Evolutionary conservation across 2,329 filamentous ascomycete genomes (phyloP), one percentile per base, ranked within the genome.

Genomic region (Monosporascus sp.): DNA sequence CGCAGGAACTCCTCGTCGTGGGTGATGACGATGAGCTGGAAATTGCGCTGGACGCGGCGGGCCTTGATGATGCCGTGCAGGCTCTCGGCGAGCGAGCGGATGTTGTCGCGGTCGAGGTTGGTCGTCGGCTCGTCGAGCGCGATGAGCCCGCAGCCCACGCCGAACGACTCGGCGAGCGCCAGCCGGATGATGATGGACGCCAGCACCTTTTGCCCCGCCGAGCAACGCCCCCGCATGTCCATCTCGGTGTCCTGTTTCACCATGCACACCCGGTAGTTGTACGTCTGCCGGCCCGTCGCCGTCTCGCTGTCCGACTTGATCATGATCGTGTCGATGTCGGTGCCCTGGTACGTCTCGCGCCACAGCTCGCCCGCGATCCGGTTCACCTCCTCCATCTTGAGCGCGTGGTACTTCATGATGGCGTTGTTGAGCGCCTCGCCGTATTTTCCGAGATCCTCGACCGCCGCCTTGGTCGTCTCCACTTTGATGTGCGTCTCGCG

Each of bases 371-470:
- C 90, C 49, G 95, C 87, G 69, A 97, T 97, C 52, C 85, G 82
- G 71, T 99, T 99, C 69, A 99, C 93, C 69, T 99, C 92, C 62
- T 94, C 89, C 94, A 99, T 99, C 77, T 99, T 99, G 67, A 96
- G 76, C 31, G 86, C 82, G 74, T 99, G 94, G 67, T 93, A 99
- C 65, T 89, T 90, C 90, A 99, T 97, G 65, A 99, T 95, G 47
- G 94, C 95, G 66, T 94, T 90, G 75, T 97, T 93, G 14, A 99
- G 80, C 7, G 94, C 94, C 9, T 83, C 79, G 44, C 84, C 80
- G 67, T 96, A 97, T 41, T 89, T 87, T 6, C 81, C 87, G 37
- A 99, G 76, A 67, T 99, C 94, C 53, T 96, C 90, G 51, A 96
- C 89, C 3, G 91, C 93, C 3, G 92, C 93, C 70, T 92, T 95